Evolutionary conservation across 305 asterid genomes (phyloP), one percentile per base, ranked within the genome.

Genomic region (Ilex paraguariensis): DNA sequence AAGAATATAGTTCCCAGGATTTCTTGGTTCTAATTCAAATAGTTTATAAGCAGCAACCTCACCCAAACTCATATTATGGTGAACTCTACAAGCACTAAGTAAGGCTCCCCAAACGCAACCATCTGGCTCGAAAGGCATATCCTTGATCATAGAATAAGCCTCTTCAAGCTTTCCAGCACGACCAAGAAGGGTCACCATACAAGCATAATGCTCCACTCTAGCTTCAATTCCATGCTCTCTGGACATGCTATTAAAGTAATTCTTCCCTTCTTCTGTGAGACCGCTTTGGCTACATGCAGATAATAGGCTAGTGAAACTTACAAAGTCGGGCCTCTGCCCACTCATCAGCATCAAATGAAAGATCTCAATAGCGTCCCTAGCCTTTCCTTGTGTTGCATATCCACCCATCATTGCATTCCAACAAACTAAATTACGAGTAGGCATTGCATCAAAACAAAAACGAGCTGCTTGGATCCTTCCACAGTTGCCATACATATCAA

Each of bases 31-130:
- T 60, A 92, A 65, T 63, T 85, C 86, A 65, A 89, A 89, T 56
- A 92, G 78, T 46, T 76, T 82, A 36, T 70, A 60, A 53, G 98
- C 97, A 21, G 97, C 96, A 53, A 92, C 60, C 84, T 89, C 95
- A 42, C 95, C 96, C 70, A 91, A 70, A 57, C 66, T 63, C 83
- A 73, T 61, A 61, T 79, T 79, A 61, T 76, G 87, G 63, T 89
- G 95, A 65, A 85, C 84, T 69, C 92, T 79, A 72, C 97, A 87
- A 33, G 97, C 83, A 79, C 93, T 85, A 58, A 91, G 70, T 63
- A 91, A 77, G 39, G 98, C 91, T 68, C 97, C 98, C 98, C 98
- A 91, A 12, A 88, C 91, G 64, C 98, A 91, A 60, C 87, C 87
- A 77, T 91, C 98, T 0, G 98, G 84, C 73, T 78, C 84, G 60